Evolutionary conservation across 371 early-diverging fungal species (phyloP).

Genomic region (Zychaea mexicana): DNA sequence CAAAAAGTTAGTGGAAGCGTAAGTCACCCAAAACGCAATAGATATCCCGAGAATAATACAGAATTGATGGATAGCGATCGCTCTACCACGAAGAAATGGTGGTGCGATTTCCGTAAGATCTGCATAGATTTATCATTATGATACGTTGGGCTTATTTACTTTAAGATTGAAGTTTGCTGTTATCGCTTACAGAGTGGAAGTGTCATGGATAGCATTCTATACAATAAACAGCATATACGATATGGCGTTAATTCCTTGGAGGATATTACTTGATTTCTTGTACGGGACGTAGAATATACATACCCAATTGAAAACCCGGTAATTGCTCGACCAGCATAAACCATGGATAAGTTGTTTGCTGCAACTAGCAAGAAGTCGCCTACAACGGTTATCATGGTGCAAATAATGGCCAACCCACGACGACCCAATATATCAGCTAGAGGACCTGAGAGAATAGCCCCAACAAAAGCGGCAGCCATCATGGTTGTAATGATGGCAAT

Average conservation of each 20-base stretch:
- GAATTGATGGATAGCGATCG: conserved; percentile 88
- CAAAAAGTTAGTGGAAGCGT: neutral
- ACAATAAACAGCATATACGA: neutral
- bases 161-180: too few species aligned
- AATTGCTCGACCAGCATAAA: conserved; percentile 77
- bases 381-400: conserved; percentile 69
- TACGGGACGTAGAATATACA: too few species aligned
- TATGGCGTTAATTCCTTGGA: neutral
- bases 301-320: conserved; percentile 88
- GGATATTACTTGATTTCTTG: too few species aligned
- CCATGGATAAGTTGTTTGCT: conserved; percentile 49
- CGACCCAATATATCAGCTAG: conserved; percentile 79
- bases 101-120: conserved; percentile 90
- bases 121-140: too few species aligned
- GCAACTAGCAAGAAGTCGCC: conserved; percentile 76
- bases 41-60: conserved; percentile 73
- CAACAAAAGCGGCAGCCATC: conserved; percentile 59
- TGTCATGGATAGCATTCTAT: conserved; percentile 74
- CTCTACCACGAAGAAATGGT: conserved; percentile 80
- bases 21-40: conserved; percentile 44
- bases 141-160: too few species aligned
- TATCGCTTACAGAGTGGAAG: conserved; percentile 87
- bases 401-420: conserved; percentile 66
- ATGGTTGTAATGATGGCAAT: conserved; percentile 3
- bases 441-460: conserved; percentile 64